Conservation (phyloP, 2,329 filamentous ascomycete genomes). For the Fusarium anthophilum region DNA sequence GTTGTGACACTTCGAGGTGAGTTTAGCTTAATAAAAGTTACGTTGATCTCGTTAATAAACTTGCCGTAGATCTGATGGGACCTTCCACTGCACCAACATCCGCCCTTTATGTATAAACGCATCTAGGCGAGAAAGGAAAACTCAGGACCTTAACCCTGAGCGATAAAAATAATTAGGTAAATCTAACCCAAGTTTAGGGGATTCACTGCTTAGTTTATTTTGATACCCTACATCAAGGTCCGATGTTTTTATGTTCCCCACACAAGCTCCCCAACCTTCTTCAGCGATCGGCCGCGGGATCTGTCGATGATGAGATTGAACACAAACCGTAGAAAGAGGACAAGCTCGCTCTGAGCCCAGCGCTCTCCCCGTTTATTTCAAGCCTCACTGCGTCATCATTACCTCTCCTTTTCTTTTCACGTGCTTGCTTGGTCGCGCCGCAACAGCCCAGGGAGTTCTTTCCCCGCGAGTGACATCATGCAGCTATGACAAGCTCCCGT, state of each 20-base stretch:
- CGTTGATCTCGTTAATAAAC: not conserved
- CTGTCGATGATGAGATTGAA: slow-evolving; percentile 28
- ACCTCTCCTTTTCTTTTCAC: slow-evolving; percentile 29
- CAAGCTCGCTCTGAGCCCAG: not conserved
- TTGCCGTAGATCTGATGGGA: not conserved
- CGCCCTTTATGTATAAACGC: not conserved
- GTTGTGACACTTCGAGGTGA: not conserved
- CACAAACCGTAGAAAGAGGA: slow-evolving; percentile 6
- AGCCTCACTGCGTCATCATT: slow-evolving; percentile 42
- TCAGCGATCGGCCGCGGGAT: slow-evolving; percentile 24
- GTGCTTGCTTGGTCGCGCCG: slow-evolving; percentile 27
- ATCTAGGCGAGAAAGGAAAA: not conserved
- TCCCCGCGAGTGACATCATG: slow-evolving; percentile 44
- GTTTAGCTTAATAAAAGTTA: not conserved
- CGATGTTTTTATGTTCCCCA: not conserved
- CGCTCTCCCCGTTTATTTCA: slow-evolving; percentile 12
- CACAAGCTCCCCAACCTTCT: slow-evolving; percentile 2
- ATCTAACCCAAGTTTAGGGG: no score
- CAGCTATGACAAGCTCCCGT: slow-evolving; percentile 19
- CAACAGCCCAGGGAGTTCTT: slow-evolving; percentile 24
- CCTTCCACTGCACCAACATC: slow-evolving; percentile 13
- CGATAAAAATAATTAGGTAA: no score
- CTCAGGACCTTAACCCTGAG: no score
- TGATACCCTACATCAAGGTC: no score
- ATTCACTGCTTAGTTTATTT: no score